Percentiles rank a stretch among this genome's conserved stretches.
Evolutionary conservation across 345 rosid species (phyloP).

Genomic region (Lagerstroemia speciosa): DNA sequence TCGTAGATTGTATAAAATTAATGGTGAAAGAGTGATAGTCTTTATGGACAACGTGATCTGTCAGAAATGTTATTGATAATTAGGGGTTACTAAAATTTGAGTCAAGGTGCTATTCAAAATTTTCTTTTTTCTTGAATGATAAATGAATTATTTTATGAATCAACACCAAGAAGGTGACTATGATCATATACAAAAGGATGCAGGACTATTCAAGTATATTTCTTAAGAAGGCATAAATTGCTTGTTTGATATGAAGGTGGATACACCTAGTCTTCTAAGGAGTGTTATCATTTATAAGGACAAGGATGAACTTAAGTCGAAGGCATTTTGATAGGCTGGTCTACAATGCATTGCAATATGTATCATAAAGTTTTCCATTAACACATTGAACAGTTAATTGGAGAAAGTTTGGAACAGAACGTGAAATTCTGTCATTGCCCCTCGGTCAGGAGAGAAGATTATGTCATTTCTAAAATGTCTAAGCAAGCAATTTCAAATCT

Average conservation of each 20-base stretch:
- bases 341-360: neutral
- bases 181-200: no score
- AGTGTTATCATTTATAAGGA: neutral
- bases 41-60: neutral
- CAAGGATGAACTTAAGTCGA: neutral
- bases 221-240: neutral
- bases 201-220: no score
- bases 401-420: neutral
- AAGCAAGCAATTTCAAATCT: neutral
- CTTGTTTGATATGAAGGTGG: neutral
- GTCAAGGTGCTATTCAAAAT: neutral
- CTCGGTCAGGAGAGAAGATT: neutral
- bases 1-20: neutral
- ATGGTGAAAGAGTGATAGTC: neutral
- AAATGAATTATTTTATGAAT: no score
- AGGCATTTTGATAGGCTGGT: neutral
- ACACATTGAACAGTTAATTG: neutral
- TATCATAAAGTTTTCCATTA: neutral
- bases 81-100: neutral
- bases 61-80: neutral
- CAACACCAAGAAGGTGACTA: no score
- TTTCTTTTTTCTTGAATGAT: no score
- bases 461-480: neutral
- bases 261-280: neutral
- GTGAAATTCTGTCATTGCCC: neutral